Base-by-base conservation (phyloP, 345 rosid species). In the Acer negundo region DNA sequence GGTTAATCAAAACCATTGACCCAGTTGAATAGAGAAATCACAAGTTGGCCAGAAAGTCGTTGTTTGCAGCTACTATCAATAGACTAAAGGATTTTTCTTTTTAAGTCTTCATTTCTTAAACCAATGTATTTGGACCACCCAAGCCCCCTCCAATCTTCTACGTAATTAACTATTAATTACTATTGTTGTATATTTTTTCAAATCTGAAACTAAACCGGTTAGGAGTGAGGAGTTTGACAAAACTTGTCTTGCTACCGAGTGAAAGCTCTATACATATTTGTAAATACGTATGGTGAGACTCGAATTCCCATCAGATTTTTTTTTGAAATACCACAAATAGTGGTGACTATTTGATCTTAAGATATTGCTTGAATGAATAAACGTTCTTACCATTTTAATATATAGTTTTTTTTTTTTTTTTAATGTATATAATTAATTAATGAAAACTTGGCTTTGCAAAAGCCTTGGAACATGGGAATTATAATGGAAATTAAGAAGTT, bases 1-100 rank as follows among this genome's bases (percentile, higher is more conserved):
- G 80, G 69, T 82, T 66, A 86, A 87, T 68, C 83, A 80, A 84
- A 79, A 79, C 51, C 80, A 83, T 86, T 86, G 90, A 88, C 89
- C 76, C 13, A 76, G 62, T 78, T 85, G 79, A 78, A 79, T 87
- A 74, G 73, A 80, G 78, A 71, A 86, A 61, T 87, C 78, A 49
- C 78, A 84, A 87, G 69, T 88, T 84, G 92, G 76, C 83, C 82
- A 74, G 63, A 82, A 78, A 81, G 81, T 79, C 77, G 79, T 67
- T 51, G 38, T 71, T 67, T 7, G 81, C 79, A 77, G 67, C 24
- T 75, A 20, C 24, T 11, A 53, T 17, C 55, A 42, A 56, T 56
- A 74, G 67, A 72, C 38, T 4, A 35, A 35, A 35, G 6, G 38
- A 35, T 35, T 56, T 72, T 17, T 11, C 11, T 26, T 19, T 19